Evolutionary conservation across 192 early-diverging fungal genomes (phyloP).

Genomic region (Radiomyces spectabilis): DNA sequence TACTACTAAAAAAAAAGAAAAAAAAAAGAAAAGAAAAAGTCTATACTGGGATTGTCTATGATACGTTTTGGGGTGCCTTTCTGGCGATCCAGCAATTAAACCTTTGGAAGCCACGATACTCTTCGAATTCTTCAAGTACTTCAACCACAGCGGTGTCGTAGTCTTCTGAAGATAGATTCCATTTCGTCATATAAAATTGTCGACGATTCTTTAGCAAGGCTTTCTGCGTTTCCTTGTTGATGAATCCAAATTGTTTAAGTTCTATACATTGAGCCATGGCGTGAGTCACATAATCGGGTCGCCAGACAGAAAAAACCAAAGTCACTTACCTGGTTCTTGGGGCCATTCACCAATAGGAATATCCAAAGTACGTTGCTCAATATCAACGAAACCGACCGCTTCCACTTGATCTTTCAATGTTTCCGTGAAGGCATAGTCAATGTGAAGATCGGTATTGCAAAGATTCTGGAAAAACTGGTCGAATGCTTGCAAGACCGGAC

Average conservation of each 20-base stretch:
- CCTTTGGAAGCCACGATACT: conserved; percentile 18
- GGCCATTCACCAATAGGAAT: conserved; percentile 32
- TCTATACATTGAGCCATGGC: no score
- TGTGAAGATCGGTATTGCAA: conserved; percentile 8
- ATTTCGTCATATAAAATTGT: conserved; percentile 12
- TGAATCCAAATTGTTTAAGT: conserved; percentile 28
- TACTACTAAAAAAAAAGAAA: no score
- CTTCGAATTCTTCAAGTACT: conserved; percentile 24
- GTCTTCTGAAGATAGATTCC: conserved; percentile 23
- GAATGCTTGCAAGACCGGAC: conserved; percentile 21
- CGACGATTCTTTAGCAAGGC: conserved; percentile 16
- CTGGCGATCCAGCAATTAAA: conserved; percentile 26
- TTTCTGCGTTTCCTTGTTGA: conserved; percentile 28
- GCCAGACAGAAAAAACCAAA: background rate
- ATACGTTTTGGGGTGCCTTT: background rate
- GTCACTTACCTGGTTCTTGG: conserved; percentile 12
- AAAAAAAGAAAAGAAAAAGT: no score
- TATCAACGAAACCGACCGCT: conserved; percentile 8
- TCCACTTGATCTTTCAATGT: conserved; percentile 1
- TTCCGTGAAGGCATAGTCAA: conserved; percentile 11
- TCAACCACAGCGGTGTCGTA: conserved; percentile 23
- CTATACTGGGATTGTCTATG: no score
- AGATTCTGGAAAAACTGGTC: conserved; percentile 7
- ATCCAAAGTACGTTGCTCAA: conserved; percentile 13
- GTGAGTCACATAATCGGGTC: background rate